Evolutionary conservation across 345 rosid species (phyloP), one percentile per base, ranked within the genome.

Genomic region (Gossypium stocksii): DNA sequence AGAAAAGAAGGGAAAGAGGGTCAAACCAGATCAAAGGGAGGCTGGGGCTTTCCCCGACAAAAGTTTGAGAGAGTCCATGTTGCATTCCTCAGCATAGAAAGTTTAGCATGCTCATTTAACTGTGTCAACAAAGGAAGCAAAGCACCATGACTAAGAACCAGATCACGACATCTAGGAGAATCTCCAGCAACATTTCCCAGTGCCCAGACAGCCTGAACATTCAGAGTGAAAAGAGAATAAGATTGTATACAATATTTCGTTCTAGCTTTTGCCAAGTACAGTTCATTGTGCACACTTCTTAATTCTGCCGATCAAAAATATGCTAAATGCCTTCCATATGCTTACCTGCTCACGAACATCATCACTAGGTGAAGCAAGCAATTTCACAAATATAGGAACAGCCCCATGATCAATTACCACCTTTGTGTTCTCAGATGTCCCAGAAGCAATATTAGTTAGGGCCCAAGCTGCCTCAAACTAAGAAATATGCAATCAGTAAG

Each of bases 31-130:
- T 87, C 88, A 82, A 87, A 87, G n/a, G 81, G 82, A 16, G 92
- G 78, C 4, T 75, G 86, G 69, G 95, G 92, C 76, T 88, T 87
- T 71, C 89, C 88, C 41, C 87, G 81, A 41, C 89, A 87, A 64
- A 87, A 85, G 72, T 87, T 87, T 41, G 89, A 86, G 53, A 90
- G 76, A n/a, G 91, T 87, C 95, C 95, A 90, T 0, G 90, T 77
- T 58, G 84, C 81, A 77, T 80, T 86, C 44, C 89, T 80, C 49
- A 88, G 83, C 87, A 90, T 88, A 4, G 89, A 88, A 27, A 87
- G 77, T 53, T 79, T 86, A 49, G 90, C 77, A 64, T 75, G 83
- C 38, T 84, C 82, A 67, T 87, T 88, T 38, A 90, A 66, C 70
- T 84, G 94, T 3, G 81, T 77, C 23, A 90, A 76, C 74, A 90